These are phyloP conservation scores for Penicillium rolfsii DNA, from an alignment of 2,329 filamentous ascomycete species.

Conservation along the genomic window DNA sequence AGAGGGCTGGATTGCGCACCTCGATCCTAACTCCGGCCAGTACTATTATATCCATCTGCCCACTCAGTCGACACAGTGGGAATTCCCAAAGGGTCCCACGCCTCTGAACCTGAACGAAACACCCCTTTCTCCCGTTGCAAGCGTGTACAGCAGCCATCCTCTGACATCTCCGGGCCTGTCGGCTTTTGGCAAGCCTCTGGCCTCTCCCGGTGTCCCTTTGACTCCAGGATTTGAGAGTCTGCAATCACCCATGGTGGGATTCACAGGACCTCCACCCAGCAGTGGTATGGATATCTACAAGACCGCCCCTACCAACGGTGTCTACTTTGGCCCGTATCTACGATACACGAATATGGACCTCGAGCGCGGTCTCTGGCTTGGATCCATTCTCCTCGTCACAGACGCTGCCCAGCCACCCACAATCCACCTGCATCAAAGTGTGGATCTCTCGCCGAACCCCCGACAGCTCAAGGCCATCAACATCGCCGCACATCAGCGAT, in stretches of 20 bases:
- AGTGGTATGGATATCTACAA: conserved; percentile 95
- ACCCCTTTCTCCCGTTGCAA: conserved; percentile 80
- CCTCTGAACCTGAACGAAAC: conserved; percentile 80
- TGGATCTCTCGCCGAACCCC: conserved; percentile 89
- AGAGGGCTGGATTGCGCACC: conserved; percentile 96
- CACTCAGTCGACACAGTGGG: conserved; percentile 96
- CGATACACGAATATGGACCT: conserved; percentile 97
- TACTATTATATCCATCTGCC: conserved; percentile 99
- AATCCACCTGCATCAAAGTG: conserved; percentile 89
- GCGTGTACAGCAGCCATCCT: conserved; percentile 71
- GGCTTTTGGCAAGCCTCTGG: conserved; percentile 59
- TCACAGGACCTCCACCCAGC: conserved; percentile 83
- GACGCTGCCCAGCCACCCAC: conserved; percentile 91
- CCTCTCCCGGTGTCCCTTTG: conserved; percentile 79
- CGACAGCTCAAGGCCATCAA: conserved; percentile 79
- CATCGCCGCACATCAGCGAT: conserved; percentile 88
- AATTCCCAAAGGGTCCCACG: conserved; percentile 94
- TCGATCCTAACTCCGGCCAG: conserved; percentile 93
- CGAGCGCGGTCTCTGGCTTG: conserved; percentile 86
- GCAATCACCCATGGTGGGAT: conserved; percentile 77
- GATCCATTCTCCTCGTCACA: conserved; percentile 90
- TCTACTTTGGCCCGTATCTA: conserved; percentile 96
- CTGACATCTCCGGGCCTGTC: conserved; percentile 70
- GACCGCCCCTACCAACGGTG: conserved; percentile 88
- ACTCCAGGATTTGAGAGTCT: conserved; percentile 85